Evolutionary conservation across 345 rosid species (phyloP).

Genomic region (Aquilaria yunnanensis): DNA sequence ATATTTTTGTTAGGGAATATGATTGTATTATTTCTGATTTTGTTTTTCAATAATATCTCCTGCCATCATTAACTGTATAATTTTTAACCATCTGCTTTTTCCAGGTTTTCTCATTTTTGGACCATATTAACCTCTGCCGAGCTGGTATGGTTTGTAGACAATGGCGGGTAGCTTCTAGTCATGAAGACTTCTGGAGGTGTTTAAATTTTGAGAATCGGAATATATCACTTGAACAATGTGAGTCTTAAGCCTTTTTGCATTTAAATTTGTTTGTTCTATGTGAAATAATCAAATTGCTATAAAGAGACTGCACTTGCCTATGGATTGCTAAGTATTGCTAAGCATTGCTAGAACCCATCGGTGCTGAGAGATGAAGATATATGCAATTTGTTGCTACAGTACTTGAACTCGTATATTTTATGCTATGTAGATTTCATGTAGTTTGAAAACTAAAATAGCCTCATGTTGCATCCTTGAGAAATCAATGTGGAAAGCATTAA

Average conservation of each 20-base stretch:
- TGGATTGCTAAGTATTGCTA: too few species aligned
- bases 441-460: too few species aligned
- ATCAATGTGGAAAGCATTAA: too few species aligned
- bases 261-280: too few species aligned
- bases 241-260: conserved; percentile 19
- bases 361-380: too few species aligned
- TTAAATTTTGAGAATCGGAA: conserved; percentile 77
- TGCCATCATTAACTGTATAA: background rate
- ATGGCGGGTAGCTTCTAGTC: conserved; percentile 92
- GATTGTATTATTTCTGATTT: background rate
- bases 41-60: background rate
- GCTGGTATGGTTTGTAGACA: conserved; percentile 93
- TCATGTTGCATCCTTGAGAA: too few species aligned
- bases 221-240: conserved; percentile 80
- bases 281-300: too few species aligned
- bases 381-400: too few species aligned
- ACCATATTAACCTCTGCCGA: conserved; percentile 63
- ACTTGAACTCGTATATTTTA: too few species aligned
- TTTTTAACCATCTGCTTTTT: background rate
- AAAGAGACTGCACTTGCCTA: too few species aligned
- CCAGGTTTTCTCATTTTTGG: conserved; percentile 94
- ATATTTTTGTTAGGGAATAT: background rate
- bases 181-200: conserved; percentile 96
- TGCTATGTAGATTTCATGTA: too few species aligned
- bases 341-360: too few species aligned